Conservation (phyloP, 306 rosid species). For the Myrica gale region DNA sequence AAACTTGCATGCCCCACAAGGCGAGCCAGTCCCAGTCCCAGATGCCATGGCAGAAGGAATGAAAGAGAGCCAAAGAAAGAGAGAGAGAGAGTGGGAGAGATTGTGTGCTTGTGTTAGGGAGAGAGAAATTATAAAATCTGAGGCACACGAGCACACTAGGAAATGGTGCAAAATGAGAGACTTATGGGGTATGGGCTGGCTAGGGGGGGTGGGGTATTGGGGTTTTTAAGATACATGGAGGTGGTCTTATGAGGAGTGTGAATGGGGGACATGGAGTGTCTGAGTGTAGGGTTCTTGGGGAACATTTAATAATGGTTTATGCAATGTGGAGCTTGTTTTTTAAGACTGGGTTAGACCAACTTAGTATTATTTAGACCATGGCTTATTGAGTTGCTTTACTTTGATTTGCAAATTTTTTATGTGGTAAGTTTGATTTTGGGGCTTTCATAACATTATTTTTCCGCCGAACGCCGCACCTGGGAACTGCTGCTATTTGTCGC, state of each 20-base stretch:
- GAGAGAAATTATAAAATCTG: constrained; percentile 27
- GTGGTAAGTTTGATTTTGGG: constrained; percentile 28
- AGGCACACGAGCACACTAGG: constrained; percentile 79
- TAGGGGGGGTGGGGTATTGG: constrained; percentile 43
- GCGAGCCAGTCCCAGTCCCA: constrained; percentile 58
- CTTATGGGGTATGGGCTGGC: constrained; percentile 19
- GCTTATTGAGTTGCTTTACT: background rate
- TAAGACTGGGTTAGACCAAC: constrained; percentile 15
- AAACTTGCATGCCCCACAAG: constrained; percentile 99
- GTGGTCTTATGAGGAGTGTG: constrained; percentile 42
- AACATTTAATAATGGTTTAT: constrained; percentile 60
- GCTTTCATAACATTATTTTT: constrained; percentile 30
- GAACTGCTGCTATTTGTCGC: constrained; percentile 70
- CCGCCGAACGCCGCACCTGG: constrained; percentile 99
- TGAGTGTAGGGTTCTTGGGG: constrained; percentile 59
- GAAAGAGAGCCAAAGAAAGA: background rate
- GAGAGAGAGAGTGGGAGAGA: background rate
- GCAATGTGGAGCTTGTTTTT: constrained; percentile 31
- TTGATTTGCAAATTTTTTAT: background rate
- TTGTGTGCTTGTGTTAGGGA: background rate
- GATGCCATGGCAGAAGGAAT: constrained; percentile 39
- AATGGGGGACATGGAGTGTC: constrained; percentile 63
- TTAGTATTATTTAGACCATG: constrained; percentile 7
- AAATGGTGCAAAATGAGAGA: constrained; percentile 55
- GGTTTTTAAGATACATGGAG: constrained; percentile 36